Percentiles rank a stretch among this genome's conserved stretches.
phyloP scores from a whole-genome alignment of 805 yeast genomes.

The Kuraishia molischiana region DNA sequence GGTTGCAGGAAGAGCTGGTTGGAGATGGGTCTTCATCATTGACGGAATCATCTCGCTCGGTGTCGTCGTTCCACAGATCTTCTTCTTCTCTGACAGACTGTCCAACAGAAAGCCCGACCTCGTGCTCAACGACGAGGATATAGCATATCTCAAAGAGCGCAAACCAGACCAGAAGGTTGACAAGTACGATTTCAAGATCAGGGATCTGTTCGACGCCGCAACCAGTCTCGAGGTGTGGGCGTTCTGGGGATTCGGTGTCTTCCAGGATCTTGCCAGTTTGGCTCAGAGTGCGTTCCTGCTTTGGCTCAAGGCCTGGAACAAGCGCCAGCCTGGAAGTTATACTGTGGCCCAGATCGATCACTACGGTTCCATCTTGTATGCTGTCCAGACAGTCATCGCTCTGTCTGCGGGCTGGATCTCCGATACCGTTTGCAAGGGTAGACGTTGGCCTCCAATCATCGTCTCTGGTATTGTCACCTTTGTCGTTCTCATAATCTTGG shows the following conservation, averaged over 20 bases:
- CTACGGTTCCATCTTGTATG: constrained; percentile 6
- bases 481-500: constrained; percentile 2
- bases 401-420: constrained; percentile 7
- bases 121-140: constrained; percentile 9
- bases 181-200: constrained; percentile 3
- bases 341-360: constrained; percentile 5
- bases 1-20: constrained; percentile 25
- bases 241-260: constrained; percentile 8
- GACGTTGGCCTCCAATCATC: constrained; percentile 7
- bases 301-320: constrained; percentile 9
- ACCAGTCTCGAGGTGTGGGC: constrained; percentile 8
- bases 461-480: constrained; percentile 5
- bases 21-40: constrained; percentile 47
- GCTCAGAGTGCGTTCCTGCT: constrained; percentile 4
- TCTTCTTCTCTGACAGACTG: constrained; percentile 33
- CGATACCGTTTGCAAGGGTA: constrained; percentile 6
- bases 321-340: constrained; percentile 4
- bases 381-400: constrained; percentile 5
- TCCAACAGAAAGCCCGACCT: constrained; percentile 16
- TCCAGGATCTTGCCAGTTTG: constrained; percentile 7
- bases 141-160: constrained; percentile 5
- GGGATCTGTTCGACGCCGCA: constrained; percentile 3
- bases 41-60: constrained; percentile 38
- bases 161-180: constrained; percentile 6
- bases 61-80: constrained; percentile 16